Base-by-base conservation (phyloP, 2,329 filamentous ascomycete species). In the Penicillium psychrosexuale region DNA sequence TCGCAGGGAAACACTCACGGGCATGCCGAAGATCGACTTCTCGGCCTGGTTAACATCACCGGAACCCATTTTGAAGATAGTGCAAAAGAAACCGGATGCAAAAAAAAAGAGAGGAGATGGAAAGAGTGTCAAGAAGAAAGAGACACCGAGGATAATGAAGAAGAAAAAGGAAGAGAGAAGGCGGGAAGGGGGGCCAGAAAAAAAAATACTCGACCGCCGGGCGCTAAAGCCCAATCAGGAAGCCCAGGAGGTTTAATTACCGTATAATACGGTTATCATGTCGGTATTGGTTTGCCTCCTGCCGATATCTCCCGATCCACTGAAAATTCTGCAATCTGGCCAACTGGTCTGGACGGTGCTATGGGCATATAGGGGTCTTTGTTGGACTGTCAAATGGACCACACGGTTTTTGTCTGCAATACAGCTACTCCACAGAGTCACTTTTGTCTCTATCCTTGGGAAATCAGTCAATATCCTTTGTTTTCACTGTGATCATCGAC, bases 21-120 rank as follows among this genome's bases (percentile, higher is more conserved):
- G 76, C 72, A 78, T 75, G 68, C 81, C 82, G 71, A 83, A 70
- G 66, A 82, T 72, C 70, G 77, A 75, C 78, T 83, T 82, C 27
- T 82, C 77, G 59, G 61, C 65, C 72, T 82, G 79, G 64, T 67
- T 69, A 66, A 77, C 77, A 19, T 79, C 77, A 68, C 75, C 76
- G 58, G 76, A 70, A 60, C 73, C 68, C 75, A 79, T 78, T 66
- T 66, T 77, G 73, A 71, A 72, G 66, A 69, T 69, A 72, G 64
- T 71, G 70, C 66, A 70, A 69, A 72, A 68, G 65, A 69, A 67
- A 74, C 49, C 27, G 47, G 67, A 69, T 75, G 65, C 69, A 71
- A 62, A 65, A 65, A 65, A 66, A 70, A 71, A 66, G 69, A 72
- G 71, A 70, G 68, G 67, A 68, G 66, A 70, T 67, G 67, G 65